Percentiles rank a stretch among this genome's conserved stretches.
These are phyloP conservation scores for Ormosia emarginata DNA, from an alignment of 306 rosid species.

Conservation along the genomic window DNA sequence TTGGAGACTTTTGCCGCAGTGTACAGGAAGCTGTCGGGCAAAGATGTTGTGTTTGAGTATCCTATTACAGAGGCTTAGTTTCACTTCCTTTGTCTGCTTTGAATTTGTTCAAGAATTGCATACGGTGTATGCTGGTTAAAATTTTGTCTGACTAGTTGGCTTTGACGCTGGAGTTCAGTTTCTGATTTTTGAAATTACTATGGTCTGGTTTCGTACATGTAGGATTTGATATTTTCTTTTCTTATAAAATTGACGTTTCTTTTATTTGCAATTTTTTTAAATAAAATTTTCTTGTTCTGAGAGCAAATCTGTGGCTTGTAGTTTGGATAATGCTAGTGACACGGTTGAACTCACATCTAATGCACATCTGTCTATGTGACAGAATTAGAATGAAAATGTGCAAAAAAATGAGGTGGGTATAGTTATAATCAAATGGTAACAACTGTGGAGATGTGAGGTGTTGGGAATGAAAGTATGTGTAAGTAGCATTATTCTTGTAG, in stretches of 20 bases:
- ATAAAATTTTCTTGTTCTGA: background rate
- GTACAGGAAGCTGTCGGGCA: conserved; percentile 83
- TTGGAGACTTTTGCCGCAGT: conserved; percentile 84
- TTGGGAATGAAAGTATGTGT: too few species aligned
- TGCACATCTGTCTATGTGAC: too few species aligned
- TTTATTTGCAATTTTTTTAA: background rate
- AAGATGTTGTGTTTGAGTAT: conserved; percentile 85
- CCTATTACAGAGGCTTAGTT: conserved; percentile 62
- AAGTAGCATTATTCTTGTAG: too few species aligned
- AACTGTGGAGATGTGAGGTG: too few species aligned
- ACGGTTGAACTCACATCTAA: too few species aligned
- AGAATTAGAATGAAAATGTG: too few species aligned
- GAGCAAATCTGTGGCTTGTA: background rate
- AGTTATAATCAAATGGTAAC: too few species aligned
- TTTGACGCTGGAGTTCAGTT: background rate
- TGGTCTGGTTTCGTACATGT: background rate
- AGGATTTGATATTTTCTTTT: background rate
- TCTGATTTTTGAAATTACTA: background rate
- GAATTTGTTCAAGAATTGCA: conserved; percentile 1
- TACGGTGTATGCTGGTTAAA: conserved; percentile 9
- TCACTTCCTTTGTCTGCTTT: background rate
- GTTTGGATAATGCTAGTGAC: too few species aligned
- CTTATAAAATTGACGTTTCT: background rate
- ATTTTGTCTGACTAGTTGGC: conserved; percentile 22
- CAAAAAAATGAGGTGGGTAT: too few species aligned